Percentiles rank a stretch among this genome's conserved stretches.
Evolutionary conservation across 2,329 filamentous ascomycete species (phyloP).

Genomic region (Cladophialophora yegresii): DNA sequence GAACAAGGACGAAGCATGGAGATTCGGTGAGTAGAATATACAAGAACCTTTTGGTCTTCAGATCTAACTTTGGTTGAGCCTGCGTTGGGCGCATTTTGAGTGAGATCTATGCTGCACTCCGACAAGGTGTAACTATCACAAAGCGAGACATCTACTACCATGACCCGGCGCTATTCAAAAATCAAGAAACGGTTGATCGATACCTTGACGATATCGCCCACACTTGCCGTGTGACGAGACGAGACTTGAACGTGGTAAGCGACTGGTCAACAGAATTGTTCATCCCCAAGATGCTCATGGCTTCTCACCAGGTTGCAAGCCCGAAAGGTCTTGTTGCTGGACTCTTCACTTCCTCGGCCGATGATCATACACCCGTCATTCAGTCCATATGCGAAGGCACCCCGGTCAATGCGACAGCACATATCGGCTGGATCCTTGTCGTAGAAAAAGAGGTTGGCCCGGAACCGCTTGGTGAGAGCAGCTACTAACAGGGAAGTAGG

Average conservation of each 20-base stretch:
- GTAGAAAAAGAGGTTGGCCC: constrained; percentile 63
- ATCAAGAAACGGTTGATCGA: constrained; percentile 59
- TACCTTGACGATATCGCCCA: constrained; percentile 63
- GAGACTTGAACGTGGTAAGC: constrained; percentile 59
- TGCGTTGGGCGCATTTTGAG: constrained; percentile 51
- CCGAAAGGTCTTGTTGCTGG: constrained; percentile 50
- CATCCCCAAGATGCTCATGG: background rate
- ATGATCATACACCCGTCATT: constrained; percentile 16
- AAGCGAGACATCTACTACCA: constrained; percentile 67
- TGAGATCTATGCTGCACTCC: constrained; percentile 56
- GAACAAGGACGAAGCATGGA: constrained; percentile 59
- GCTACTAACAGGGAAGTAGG: constrained; percentile 44
- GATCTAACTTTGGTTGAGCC: constrained; percentile 21
- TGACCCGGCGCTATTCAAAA: constrained; percentile 61
- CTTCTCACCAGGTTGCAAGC: constrained; percentile 43
- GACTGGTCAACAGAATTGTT: background rate
- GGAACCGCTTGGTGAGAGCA: background rate
- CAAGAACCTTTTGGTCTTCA: constrained; percentile 24
- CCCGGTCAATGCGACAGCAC: constrained; percentile 38
- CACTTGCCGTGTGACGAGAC: constrained; percentile 59
- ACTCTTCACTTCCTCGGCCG: constrained; percentile 2
- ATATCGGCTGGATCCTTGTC: constrained; percentile 60
- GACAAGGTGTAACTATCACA: constrained; percentile 53
- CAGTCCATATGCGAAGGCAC: constrained; percentile 17
- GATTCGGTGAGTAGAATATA: constrained; percentile 50